Conservation (phyloP, 768 basidiomycete genomes). For the Serendipita vermifera region DNA sequence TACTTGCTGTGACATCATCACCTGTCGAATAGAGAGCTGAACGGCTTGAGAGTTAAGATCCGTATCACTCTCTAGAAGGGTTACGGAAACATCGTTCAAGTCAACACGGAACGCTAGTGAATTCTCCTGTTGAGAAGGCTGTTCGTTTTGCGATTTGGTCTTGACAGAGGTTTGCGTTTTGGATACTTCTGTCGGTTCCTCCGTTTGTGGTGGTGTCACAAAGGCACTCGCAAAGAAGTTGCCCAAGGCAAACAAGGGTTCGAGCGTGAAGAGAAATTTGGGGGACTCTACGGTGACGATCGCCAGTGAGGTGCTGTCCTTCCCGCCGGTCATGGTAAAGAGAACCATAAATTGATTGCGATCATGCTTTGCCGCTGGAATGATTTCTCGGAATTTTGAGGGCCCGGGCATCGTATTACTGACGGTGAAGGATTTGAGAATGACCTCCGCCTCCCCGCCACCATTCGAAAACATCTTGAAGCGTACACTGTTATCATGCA, state of each 20-base stretch:
- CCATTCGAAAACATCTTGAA: constrained; percentile 73
- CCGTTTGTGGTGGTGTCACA: constrained; percentile 17
- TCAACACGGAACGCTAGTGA: constrained; percentile 62
- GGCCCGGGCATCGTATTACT: constrained; percentile 71
- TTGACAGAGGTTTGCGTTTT: neutral
- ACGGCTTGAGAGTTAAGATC: constrained; percentile 75
- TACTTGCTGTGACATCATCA: constrained; percentile 87
- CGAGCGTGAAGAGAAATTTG: constrained; percentile 79
- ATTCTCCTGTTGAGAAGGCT: neutral
- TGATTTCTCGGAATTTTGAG: constrained; percentile 85
- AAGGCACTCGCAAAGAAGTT: constrained; percentile 65
- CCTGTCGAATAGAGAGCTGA: constrained; percentile 64
- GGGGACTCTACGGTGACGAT: constrained; percentile 88
- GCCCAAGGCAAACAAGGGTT: constrained; percentile 79
- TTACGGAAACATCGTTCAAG: constrained; percentile 79
- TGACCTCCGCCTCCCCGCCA: constrained; percentile 73
- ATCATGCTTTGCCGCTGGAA: constrained; percentile 79
- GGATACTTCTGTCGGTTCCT: constrained; percentile 13
- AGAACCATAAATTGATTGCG: constrained; percentile 89
- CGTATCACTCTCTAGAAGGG: constrained; percentile 73
- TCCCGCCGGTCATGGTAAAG: constrained; percentile 61
- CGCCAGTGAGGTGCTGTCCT: constrained; percentile 45
- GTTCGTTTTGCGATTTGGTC: neutral
- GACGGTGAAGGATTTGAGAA: constrained; percentile 85
- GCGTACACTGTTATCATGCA: constrained; percentile 66